These are phyloP conservation scores for Verticillium longisporum DNA, from an alignment of 2,329 filamentous ascomycete species.

Conservation along the genomic window DNA sequence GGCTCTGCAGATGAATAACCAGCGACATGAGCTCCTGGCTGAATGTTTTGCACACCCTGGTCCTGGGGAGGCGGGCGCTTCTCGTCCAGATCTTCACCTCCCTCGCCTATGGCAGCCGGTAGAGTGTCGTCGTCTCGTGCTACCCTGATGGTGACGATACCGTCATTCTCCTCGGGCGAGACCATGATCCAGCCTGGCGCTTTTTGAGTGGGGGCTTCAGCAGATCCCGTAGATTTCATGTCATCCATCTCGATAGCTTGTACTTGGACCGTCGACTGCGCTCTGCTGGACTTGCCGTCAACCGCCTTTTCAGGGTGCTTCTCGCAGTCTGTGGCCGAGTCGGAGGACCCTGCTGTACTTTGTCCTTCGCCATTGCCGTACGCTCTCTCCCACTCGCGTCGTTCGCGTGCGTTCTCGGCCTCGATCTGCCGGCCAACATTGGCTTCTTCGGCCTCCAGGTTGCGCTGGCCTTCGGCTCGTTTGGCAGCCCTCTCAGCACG, in stretches of 20 bases:
- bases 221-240: slow-evolving; percentile 26
- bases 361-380: slow-evolving; percentile 56
- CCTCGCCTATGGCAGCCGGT: slow-evolving; percentile 4
- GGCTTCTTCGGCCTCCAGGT: slow-evolving; percentile 59
- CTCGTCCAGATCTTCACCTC: slow-evolving; percentile 20
- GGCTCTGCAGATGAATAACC: not conserved
- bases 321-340: slow-evolving; percentile 45
- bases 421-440: slow-evolving; percentile 63
- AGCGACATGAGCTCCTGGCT: not conserved
- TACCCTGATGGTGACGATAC: slow-evolving; percentile 46
- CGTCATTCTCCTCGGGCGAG: slow-evolving; percentile 30
- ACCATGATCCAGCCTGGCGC: slow-evolving; percentile 22
- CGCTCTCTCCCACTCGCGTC: slow-evolving; percentile 66
- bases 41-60: not conserved
- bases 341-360: slow-evolving; percentile 29
- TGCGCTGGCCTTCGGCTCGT: slow-evolving; percentile 41
- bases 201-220: slow-evolving; percentile 14
- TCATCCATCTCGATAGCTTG: slow-evolving; percentile 51
- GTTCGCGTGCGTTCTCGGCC: slow-evolving; percentile 52
- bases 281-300: not conserved
- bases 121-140: slow-evolving; percentile 36
- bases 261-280: slow-evolving; percentile 6
- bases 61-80: slow-evolving; percentile 14
- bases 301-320: slow-evolving; percentile 22
- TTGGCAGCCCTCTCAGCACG: slow-evolving; percentile 46